phyloP scores from a whole-genome alignment of 2,329 filamentous ascomycete genomes.

The Pseudophaeomoniella oleicola region DNA sequence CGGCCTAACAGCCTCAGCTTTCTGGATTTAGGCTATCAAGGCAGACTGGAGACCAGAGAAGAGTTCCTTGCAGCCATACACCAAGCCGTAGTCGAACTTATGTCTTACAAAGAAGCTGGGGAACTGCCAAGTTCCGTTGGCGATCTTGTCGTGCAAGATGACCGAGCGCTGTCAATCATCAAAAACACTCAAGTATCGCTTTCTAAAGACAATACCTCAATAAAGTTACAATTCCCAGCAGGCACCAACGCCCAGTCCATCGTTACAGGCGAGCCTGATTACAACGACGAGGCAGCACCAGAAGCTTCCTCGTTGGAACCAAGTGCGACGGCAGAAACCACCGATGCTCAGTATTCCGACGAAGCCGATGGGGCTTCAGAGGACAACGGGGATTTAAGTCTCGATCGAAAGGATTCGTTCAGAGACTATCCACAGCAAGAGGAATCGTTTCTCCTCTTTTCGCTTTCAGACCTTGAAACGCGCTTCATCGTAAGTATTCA shows the following conservation, averaged over 20 bases:
- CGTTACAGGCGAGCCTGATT: neutral
- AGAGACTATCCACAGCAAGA: neutral
- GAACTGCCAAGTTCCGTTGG: neutral
- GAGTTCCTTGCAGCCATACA: constrained; percentile 32
- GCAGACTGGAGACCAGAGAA: constrained; percentile 12
- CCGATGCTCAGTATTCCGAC: neutral
- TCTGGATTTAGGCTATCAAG: neutral
- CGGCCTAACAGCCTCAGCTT: neutral
- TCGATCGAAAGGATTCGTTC: neutral
- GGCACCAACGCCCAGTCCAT: neutral
- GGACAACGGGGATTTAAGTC: neutral
- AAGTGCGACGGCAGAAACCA: neutral
- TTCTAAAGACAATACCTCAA: neutral
- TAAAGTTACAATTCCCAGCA: neutral
- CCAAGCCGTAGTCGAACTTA: constrained; percentile 40
- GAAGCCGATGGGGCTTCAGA: neutral
- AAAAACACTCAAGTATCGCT: neutral
- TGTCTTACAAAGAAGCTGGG: neutral
- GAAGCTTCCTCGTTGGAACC: neutral
- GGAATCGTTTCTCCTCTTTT: constrained; percentile 5
- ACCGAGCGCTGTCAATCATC: neutral
- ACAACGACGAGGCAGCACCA: too few relatives aligned
- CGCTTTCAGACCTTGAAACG: constrained; percentile 41
- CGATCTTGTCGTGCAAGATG: neutral
- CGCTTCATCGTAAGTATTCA: constrained; percentile 57